Evolutionary conservation across 345 rosid species (phyloP).

Genomic region (Lumnitzera racemosa): DNA sequence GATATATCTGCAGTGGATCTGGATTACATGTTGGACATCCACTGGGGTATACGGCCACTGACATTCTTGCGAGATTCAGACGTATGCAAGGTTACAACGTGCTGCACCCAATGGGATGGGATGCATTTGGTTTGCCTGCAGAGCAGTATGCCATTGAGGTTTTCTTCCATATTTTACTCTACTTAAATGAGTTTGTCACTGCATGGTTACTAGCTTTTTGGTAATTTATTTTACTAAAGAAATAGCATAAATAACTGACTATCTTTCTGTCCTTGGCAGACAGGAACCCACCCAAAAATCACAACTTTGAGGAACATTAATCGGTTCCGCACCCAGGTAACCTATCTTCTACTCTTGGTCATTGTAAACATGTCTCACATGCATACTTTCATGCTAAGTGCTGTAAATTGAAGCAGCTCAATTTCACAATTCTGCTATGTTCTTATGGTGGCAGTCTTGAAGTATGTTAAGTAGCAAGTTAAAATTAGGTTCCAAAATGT

Average conservation of each 20-base stretch:
- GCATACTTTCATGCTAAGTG: neutral
- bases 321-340: constrained; percentile 76
- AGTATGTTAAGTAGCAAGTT: too few species aligned
- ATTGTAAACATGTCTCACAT: neutral
- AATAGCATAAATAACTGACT: too few species aligned
- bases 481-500: too few species aligned
- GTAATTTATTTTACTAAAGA: too few species aligned
- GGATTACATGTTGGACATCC: constrained; percentile 99
- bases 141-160: constrained; percentile 98
- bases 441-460: too few species aligned
- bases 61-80: constrained; percentile 72
- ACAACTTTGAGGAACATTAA: constrained; percentile 83
- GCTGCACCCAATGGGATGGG: constrained; percentile 98
- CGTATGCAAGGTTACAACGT: constrained; percentile 96
- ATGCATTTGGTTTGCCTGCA: constrained; percentile 97
- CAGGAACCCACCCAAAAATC: constrained; percentile 89
- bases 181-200: neutral
- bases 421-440: too few species aligned
- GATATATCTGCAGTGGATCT: constrained; percentile 60
- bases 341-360: constrained; percentile 7
- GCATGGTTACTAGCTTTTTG: neutral
- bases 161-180: neutral
- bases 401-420: too few species aligned
- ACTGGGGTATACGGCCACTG: constrained; percentile 90
- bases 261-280: constrained; percentile 29